phyloP scores from a whole-genome alignment of 2,329 filamentous ascomycete genomes.

The Botrytis porri region DNA sequence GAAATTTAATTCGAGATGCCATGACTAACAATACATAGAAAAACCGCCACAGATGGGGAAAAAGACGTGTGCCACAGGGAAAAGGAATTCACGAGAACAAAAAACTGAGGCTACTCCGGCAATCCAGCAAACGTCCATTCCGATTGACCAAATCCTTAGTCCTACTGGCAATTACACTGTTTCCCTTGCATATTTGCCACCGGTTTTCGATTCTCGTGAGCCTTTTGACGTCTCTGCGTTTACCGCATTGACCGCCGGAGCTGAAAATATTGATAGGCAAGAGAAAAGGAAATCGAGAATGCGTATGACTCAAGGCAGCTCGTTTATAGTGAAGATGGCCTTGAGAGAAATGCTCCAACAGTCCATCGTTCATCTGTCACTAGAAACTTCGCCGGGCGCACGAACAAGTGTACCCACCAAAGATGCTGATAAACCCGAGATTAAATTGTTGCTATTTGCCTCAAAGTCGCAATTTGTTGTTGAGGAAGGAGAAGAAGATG shows the following conservation, averaged over 20 bases:
- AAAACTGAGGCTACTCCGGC: too few species aligned
- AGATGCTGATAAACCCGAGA: too few species aligned
- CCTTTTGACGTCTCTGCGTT: too few species aligned
- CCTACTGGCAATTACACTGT: not conserved
- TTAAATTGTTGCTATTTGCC: not conserved
- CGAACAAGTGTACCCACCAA: too few species aligned
- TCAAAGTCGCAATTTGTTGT: not conserved
- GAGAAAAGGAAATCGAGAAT: too few species aligned
- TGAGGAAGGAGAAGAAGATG: too few species aligned
- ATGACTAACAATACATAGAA: not conserved
- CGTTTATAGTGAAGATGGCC: rapidly evolving
- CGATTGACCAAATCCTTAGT: not conserved
- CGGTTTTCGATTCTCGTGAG: rapidly evolving
- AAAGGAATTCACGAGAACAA: not conserved
- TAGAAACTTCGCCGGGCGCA: not conserved
- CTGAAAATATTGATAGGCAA: rapidly evolving
- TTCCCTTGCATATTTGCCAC: not conserved
- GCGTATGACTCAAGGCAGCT: too few species aligned
- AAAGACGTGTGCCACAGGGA: not conserved
- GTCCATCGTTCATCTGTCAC: not conserved
- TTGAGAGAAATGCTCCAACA: not conserved
- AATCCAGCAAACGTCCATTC: not conserved
- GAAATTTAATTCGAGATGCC: not conserved
- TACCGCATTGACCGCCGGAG: rapidly evolving
- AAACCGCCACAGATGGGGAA: not conserved